Percentiles rank a stretch among this genome's conserved stretches.
phyloP scores from a whole-genome alignment of 2,329 filamentous ascomycete genomes.

The Plenodomus tracheiphilus region DNA sequence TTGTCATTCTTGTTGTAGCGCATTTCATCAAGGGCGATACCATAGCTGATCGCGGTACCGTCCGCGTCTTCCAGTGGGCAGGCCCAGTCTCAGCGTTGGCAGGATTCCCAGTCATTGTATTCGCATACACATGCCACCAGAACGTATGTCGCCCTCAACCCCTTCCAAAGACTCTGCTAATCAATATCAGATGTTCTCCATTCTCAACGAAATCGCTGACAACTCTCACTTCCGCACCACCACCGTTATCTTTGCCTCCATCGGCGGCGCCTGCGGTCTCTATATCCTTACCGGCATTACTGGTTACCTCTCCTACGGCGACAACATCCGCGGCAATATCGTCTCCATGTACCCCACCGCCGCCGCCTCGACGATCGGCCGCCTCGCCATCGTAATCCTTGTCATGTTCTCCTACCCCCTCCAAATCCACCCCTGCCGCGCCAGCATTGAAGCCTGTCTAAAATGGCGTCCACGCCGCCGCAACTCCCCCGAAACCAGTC shows the following conservation, averaged over 20 bases:
- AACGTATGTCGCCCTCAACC: constrained; percentile 64
- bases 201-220: constrained; percentile 90
- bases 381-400: constrained; percentile 91
- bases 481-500: constrained; percentile 44
- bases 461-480: constrained; percentile 73
- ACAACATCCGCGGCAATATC: constrained; percentile 88
- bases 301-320: constrained; percentile 93
- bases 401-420: constrained; percentile 96
- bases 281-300: constrained; percentile 94
- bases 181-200: constrained; percentile 84
- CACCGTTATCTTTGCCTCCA: constrained; percentile 78
- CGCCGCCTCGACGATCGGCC: constrained; percentile 85
- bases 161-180: constrained; percentile 8
- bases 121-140: constrained; percentile 99
- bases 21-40: constrained; percentile 83
- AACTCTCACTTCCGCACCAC: constrained; percentile 79
- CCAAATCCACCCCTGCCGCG: constrained; percentile 93
- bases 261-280: constrained; percentile 82
- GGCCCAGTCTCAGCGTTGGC: constrained; percentile 78
- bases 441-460: constrained; percentile 91
- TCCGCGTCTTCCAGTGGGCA: constrained; percentile 77
- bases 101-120: constrained; percentile 91
- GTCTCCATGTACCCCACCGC: constrained; percentile 72
- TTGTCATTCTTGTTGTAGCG: constrained; percentile 90
- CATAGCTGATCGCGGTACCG: constrained; percentile 70